Evolutionary conservation across 345 rosid species (phyloP).

Genomic region (Populus euphratica): DNA sequence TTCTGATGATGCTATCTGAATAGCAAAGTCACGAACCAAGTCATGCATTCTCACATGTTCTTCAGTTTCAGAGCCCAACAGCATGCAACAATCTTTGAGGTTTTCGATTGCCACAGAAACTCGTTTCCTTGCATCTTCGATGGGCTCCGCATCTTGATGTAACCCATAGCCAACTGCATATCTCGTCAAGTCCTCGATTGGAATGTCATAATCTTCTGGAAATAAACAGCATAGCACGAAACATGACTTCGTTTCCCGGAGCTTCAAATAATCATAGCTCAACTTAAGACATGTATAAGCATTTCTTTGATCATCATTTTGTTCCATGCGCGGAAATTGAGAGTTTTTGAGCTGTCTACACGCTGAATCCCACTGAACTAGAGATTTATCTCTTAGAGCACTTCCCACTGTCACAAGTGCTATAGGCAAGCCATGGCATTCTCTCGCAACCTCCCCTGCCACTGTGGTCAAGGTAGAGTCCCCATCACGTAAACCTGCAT

Average conservation of each 20-base stretch:
- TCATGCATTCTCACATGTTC: slow-evolving; percentile 10
- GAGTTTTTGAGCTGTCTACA: neutral
- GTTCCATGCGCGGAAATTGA: neutral
- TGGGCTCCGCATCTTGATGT: neutral
- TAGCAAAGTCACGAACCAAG: slow-evolving; percentile 12
- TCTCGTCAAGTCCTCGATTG: neutral
- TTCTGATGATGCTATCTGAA: neutral
- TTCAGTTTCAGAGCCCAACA: neutral
- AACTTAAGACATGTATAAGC: slow-evolving; percentile 9
- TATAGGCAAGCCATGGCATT: slow-evolving; percentile 12
- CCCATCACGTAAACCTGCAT: neutral
- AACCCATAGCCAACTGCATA: neutral
- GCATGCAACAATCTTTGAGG: slow-evolving; percentile 8
- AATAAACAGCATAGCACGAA: slow-evolving; percentile 6
- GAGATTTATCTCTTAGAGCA: slow-evolving; percentile 5
- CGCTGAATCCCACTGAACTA: neutral
- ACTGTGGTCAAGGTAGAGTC: neutral
- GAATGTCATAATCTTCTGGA: slow-evolving; percentile 3
- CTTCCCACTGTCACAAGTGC: slow-evolving; percentile 10
- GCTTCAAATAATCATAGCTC: slow-evolving; percentile 11
- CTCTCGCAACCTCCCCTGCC: slow-evolving; percentile 1
- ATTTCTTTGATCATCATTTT: neutral
- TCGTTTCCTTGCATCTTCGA: neutral
- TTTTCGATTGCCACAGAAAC: neutral
- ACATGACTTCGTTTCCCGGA: slow-evolving; percentile 5